Evolutionary conservation across 140 eudicot species (phyloP), one percentile per base, ranked within the genome.

Genomic region (Flaveria floridana): DNA sequence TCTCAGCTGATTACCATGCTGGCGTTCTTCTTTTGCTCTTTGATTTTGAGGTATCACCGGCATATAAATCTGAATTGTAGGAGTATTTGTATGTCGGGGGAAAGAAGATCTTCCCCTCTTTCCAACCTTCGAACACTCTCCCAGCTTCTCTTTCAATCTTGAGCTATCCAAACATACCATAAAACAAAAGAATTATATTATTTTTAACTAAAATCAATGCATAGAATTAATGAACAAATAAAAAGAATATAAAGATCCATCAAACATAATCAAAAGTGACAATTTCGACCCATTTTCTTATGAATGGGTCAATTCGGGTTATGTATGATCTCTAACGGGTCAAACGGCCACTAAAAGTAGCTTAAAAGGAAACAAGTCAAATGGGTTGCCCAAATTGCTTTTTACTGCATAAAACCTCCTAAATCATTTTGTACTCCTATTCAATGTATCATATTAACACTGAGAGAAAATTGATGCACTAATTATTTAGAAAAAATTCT

Each of bases 1-100:
- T 30, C 59, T 39, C 30, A 37, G 42, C 3, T 21, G 51, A 68
- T 74, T 84, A 87, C 91, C 91, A 87, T 62, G 89, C 89, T 41
- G 91, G 89, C 6, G 88, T 85, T 88, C 94, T 85, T 65, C 90
- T 81, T 80, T 88, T 88, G 90, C 84, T 82, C 73, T 86, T 86
- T 23, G 90, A 81, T 50, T 75, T 83, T 44, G 74, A 70, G 42
- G 85, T 76, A 58, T 88, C 94, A 73, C 90, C 94, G 2, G 86
- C 79, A 70, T 88, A 88, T 37, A 68, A 69, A 76, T 88, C 86
- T 2, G 94, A 88, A 68, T 88, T 84, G 73, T 78, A 81, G 39
- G 89, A 88, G 66, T 88, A 85, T 79, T 85, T 88, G 75, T 88
- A 88, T 0, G 94, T 85, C 6, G 94, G 94, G 20, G 90, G 83